phyloP scores from a whole-genome alignment of 441 rosid genomes.

The Isatis lusitanica region DNA sequence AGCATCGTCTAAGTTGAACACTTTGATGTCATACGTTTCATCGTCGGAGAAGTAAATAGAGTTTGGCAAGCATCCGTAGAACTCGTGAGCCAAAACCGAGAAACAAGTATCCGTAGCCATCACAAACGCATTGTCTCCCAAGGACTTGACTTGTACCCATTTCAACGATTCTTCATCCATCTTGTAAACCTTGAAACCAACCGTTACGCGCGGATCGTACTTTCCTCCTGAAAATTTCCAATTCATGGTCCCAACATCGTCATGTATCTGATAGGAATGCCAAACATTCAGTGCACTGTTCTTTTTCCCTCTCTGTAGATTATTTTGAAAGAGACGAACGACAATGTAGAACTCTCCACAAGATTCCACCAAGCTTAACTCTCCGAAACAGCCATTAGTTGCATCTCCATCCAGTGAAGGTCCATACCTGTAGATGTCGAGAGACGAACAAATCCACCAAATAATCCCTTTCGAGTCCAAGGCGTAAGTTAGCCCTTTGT shows the following conservation, averaged over 20 bases:
- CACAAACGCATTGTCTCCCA: constrained; percentile 20
- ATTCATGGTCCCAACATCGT: too few species aligned
- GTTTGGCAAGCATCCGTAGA: constrained; percentile 35
- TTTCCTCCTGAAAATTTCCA: too few species aligned
- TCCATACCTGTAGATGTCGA: constrained; percentile 28
- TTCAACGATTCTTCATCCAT: constrained; percentile 27
- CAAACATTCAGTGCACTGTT: too few species aligned
- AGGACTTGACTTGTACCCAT: constrained; percentile 28
- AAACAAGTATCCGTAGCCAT: constrained; percentile 24
- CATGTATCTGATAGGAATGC: too few species aligned
- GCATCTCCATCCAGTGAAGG: constrained; percentile 15
- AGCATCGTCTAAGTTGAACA: constrained; percentile 37
- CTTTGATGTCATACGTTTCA: constrained; percentile 1
- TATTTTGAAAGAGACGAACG: background rate
- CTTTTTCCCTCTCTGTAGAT: too few species aligned
- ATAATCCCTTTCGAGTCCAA: constrained; percentile 27
- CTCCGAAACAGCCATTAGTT: background rate
- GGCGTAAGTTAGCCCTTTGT: constrained; percentile 26
- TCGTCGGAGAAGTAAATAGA: constrained; percentile 43
- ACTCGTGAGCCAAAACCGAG: constrained; percentile 33
- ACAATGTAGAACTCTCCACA: constrained; percentile 49
- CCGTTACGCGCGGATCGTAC: background rate
- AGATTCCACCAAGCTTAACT: background rate
- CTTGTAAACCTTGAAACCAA: constrained; percentile 32
- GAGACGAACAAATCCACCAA: constrained; percentile 32